Conservation (phyloP, 805 yeast genomes). For the Wickerhamomyces mucosus region DNA sequence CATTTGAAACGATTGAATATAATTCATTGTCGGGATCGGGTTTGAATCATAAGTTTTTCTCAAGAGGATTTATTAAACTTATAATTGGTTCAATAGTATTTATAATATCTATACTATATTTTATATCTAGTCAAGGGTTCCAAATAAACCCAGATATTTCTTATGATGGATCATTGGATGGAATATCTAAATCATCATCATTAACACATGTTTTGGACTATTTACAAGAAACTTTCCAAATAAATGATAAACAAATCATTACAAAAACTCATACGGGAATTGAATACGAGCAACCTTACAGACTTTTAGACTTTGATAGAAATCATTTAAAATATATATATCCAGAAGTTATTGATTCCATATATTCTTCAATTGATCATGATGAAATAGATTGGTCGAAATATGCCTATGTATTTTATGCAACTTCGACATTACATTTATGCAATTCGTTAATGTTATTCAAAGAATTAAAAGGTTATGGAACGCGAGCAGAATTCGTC, state of each 20-base stretch:
- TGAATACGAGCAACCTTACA: neutral
- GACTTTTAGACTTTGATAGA: constrained; percentile 16
- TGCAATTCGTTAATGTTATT: constrained; percentile 44
- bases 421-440: constrained; percentile 41
- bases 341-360: constrained; percentile 16
- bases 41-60: too few relatives aligned
- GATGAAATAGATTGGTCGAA: constrained; percentile 30
- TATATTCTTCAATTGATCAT: constrained; percentile 10
- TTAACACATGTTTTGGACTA: neutral
- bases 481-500: constrained; percentile 37
- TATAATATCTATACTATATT: too few relatives aligned
- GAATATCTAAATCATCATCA: constrained; percentile 1
- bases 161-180: too few relatives aligned
- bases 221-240: too few relatives aligned
- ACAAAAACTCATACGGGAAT: neutral
- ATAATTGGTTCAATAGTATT: too few relatives aligned
- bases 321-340: constrained; percentile 14
- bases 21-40: too few relatives aligned
- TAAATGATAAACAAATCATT: constrained; percentile 1
- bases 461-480: constrained; percentile 26
- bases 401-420: constrained; percentile 53
- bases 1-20: too few relatives aligned
- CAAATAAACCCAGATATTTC: constrained; percentile 1
- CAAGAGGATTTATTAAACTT: too few relatives aligned
- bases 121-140: too few relatives aligned